phyloP scores from a whole-genome alignment of 768 basidiomycete species.

The Trametopsis cervina region DNA sequence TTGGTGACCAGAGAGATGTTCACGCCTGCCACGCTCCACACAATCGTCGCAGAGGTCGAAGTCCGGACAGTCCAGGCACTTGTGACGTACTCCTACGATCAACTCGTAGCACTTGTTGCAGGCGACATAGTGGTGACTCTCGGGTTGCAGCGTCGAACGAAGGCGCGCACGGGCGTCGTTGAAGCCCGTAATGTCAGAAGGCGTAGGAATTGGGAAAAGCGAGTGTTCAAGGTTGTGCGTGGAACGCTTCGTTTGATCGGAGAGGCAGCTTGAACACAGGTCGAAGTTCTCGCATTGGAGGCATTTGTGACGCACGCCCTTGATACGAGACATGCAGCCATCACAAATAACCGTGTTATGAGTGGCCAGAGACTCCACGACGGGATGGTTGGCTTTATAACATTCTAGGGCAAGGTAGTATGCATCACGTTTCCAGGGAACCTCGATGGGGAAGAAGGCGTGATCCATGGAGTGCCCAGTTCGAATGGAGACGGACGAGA shows the following conservation, averaged over 20 bases:
- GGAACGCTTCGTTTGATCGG: conserved; percentile 13
- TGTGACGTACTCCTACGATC: conserved; percentile 61
- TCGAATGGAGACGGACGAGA: conserved; percentile 9
- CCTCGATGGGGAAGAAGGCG: conserved; percentile 11
- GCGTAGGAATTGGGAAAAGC: conserved; percentile 9
- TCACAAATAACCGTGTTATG: conserved; percentile 63
- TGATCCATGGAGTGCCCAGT: conserved; percentile 11
- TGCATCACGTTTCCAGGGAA: not conserved
- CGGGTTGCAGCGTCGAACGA: not conserved
- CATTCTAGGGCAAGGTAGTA: not conserved
- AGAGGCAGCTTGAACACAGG: conserved; percentile 55
- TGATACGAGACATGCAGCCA: conserved; percentile 43
- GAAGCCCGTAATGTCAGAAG: conserved; percentile 3
- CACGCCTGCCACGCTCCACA: conserved; percentile 22
- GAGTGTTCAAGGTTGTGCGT: conserved; percentile 5
- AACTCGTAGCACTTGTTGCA: conserved; percentile 53
- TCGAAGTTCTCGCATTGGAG: conserved; percentile 75
- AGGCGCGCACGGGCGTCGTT: not conserved
- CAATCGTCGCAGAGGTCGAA: conserved; percentile 73
- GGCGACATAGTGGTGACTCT: conserved; percentile 2
- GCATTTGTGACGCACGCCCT: conserved; percentile 70
- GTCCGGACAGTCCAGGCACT: conserved; percentile 76
- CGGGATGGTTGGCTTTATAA: not conserved
- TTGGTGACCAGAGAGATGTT: conserved; percentile 57
- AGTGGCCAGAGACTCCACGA: conserved; percentile 5